phyloP scores from a whole-genome alignment of 1,284 basidiomycete genomes.

The Cryptococcus maquisensis region DNA sequence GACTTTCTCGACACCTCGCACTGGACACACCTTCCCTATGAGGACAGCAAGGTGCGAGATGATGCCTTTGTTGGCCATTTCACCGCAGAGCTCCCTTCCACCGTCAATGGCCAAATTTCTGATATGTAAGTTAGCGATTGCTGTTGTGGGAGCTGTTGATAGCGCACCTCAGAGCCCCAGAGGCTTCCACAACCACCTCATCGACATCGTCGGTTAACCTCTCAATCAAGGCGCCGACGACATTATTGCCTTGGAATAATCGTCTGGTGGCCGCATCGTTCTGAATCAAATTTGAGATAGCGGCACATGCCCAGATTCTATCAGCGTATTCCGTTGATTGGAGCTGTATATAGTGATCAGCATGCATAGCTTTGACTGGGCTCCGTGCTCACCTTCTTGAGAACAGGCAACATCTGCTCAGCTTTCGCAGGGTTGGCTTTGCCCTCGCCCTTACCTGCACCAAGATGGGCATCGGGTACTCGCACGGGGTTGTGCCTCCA shows the following conservation, averaged over 20 bases:
- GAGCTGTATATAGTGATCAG: constrained; percentile 25
- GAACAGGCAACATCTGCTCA: constrained; percentile 73
- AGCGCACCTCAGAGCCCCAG: constrained; percentile 69
- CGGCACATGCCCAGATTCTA: constrained; percentile 87
- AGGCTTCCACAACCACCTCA: constrained; percentile 79
- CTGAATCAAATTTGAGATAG: constrained; percentile 82
- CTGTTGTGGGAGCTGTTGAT: neutral
- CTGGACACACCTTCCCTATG: constrained; percentile 34
- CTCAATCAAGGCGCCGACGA: constrained; percentile 78
- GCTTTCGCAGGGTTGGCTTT: constrained; percentile 57
- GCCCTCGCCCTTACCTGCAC: constrained; percentile 56
- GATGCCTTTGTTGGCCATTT: constrained; percentile 95
- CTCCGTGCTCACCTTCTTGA: constrained; percentile 64
- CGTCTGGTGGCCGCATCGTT: constrained; percentile 81
- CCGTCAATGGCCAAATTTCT: constrained; percentile 93
- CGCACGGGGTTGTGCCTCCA: constrained; percentile 84
- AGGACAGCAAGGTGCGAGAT: constrained; percentile 55
- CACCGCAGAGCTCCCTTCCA: constrained; percentile 85
- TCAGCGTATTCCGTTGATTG: constrained; percentile 64
- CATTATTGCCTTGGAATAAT: constrained; percentile 81
- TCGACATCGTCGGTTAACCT: constrained; percentile 77
- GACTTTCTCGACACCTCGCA: neutral
- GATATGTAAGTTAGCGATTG: constrained; percentile 1
- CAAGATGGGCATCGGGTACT: constrained; percentile 82
- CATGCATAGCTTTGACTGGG: neutral